Evolutionary conservation across 352 stramenopile genomes (phyloP).

Genomic region (Thalassiosira mediterranea): DNA sequence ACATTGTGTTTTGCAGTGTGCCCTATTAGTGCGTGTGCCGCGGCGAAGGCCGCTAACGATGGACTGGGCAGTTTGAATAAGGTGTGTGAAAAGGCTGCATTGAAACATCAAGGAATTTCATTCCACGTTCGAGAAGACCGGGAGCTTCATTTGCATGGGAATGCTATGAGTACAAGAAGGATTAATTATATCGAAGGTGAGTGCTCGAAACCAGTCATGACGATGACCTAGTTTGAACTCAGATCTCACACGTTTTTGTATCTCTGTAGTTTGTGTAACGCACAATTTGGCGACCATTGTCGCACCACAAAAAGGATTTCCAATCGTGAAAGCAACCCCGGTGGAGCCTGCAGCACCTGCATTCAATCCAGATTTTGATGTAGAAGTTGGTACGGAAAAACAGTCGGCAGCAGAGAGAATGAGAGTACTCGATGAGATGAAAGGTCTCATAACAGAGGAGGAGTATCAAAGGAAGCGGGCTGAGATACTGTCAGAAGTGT

Average conservation of each 20-base stretch:
- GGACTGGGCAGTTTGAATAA: no score
- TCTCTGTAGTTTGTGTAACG: conserved; percentile 1
- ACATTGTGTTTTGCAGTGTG: no score
- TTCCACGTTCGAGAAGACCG: conserved; percentile 13
- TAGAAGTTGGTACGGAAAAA: conserved; percentile 1
- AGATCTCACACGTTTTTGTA: no score
- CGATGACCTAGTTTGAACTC: no score
- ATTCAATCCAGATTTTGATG: conserved; percentile 3
- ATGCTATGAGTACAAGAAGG: conserved; percentile 2
- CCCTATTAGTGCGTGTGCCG: no score
- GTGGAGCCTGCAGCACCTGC: no score
- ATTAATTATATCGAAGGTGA: conserved; percentile 3
- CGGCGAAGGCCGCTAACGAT: no score
- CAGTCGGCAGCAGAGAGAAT: conserved; percentile 9
- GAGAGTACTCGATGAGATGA: conserved; percentile 19
- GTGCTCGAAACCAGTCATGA: no score
- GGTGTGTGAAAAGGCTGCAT: conserved; percentile 4
- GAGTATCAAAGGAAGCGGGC: conserved; percentile 19
- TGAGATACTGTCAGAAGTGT: conserved; percentile 16
- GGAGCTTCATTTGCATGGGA: not conserved
- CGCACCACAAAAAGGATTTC: no score
- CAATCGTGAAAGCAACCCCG: no score
- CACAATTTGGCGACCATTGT: no score
- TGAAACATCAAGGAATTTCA: conserved; percentile 17
- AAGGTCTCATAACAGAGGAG: conserved; percentile 11